Conservation (phyloP, 2,329 filamentous ascomycete species). For the Pezicula carpinea region DNA sequence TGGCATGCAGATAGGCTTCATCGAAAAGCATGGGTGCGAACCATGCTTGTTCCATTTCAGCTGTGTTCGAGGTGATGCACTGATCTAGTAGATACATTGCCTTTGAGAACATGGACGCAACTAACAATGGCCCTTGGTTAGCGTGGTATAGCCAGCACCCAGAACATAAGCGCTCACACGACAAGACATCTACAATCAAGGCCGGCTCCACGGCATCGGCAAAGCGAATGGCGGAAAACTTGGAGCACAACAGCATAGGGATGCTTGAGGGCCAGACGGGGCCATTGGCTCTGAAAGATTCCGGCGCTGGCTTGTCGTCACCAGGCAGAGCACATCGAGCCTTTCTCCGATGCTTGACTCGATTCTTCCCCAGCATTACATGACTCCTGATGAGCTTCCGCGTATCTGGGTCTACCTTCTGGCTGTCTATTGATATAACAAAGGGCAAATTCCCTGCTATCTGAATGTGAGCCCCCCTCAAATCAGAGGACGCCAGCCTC, state of each 20-base stretch:
- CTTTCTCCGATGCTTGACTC: conserved; percentile 20
- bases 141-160: too few relatives aligned
- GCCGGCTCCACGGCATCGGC: not conserved
- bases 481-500: too few relatives aligned
- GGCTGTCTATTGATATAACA: conserved; percentile 18
- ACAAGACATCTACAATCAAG: not conserved
- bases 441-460: too few relatives aligned
- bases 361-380: conserved; percentile 40
- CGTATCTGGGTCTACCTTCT: conserved; percentile 27
- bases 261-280: too few relatives aligned
- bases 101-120: not conserved
- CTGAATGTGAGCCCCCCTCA: too few relatives aligned
- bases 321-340: not conserved
- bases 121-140: too few relatives aligned
- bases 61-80: not conserved
- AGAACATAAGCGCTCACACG: too few relatives aligned
- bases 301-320: too few relatives aligned
- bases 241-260: not conserved
- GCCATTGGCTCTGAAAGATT: too few relatives aligned
- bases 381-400: conserved; percentile 38
- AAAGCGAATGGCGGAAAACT: not conserved
- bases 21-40: not conserved
- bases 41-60: not conserved
- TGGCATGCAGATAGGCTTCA: not conserved
- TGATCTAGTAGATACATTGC: not conserved